phyloP scores from a whole-genome alignment of 2,329 filamentous ascomycete species.

The Aspergillus calidoustus region DNA sequence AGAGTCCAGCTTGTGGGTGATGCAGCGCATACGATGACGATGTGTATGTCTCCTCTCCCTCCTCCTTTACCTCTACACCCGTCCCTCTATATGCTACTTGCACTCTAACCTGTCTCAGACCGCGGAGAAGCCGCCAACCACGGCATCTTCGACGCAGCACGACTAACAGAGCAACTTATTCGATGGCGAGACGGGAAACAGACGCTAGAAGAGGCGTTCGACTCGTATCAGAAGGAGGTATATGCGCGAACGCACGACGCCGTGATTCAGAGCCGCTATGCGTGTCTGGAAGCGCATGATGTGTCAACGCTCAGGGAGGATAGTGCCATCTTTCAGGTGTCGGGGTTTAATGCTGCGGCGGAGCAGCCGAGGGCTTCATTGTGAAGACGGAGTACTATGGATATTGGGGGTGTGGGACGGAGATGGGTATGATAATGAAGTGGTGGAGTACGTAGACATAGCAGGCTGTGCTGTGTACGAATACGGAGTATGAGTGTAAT shows the following conservation, averaged over 20 bases:
- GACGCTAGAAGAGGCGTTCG: neutral
- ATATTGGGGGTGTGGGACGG: neutral
- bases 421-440: too few relatives aligned
- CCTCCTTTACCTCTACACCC: neutral
- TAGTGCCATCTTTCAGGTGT: conserved; percentile 5
- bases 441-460: too few relatives aligned
- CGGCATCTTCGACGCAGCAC: conserved; percentile 43
- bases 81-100: neutral
- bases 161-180: neutral
- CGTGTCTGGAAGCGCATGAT: conserved; percentile 4
- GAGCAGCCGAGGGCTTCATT: neutral
- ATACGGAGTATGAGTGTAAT: too few relatives aligned
- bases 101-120: conserved; percentile 41
- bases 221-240: conserved; percentile 1
- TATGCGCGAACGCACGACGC: neutral
- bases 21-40: conserved; percentile 62
- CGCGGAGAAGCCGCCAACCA: conserved; percentile 64
- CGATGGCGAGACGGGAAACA: neutral
- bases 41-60: conserved; percentile 56
- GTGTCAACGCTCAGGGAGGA: neutral
- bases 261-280: neutral
- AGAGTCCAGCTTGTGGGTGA: conserved; percentile 58
- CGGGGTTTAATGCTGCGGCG: conserved; percentile 3
- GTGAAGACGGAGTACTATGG: neutral
- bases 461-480: too few relatives aligned